Base-by-base conservation (phyloP, 2,329 filamentous ascomycete species). In the Cytospora paraplurivora region DNA sequence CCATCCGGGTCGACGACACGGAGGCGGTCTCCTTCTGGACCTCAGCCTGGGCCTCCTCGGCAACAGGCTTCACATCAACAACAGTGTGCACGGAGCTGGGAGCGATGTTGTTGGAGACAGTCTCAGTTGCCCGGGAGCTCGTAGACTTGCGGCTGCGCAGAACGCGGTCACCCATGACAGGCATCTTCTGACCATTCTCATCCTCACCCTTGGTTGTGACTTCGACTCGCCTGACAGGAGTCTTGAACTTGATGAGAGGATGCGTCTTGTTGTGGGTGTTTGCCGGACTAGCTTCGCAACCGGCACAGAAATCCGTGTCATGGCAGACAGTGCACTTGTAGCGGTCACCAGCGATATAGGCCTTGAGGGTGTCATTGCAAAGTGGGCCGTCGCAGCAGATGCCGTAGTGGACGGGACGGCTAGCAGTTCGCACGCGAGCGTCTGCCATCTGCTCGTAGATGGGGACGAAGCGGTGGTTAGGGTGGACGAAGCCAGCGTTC, bases 281-380 rank as follows among this genome's bases (percentile, higher is more conserved):
- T 68, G 82, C 82, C 8, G 95, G 95, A 71, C 88, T 88, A 56
- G 94, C 92, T 79, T 99, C 96, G 78, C 95, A 99, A 73, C 86
- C 90, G 73, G 91, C 92, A 75, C 95, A 99, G 80, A 97, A 97
- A 77, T 99, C 95, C 38, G 89, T 89, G 75, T 99, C 93, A 72
- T 96, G 84, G 81, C 95, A 99, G 62, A 99, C 89, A 59, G 94
- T 92, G 74, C 95, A 99, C 86, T 99, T 99, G 85, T 95, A 99
- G 68, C 95, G 91, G 66, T 90, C 85, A 58, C 95, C 96, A 60
- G 84, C 83, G 71, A 99, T 97, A 78, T 93, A 97, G 35, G 80
- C 85, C 74, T 69, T 76, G 69, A 71, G 82, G 70, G 76, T 80
- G 71, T 79, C 78, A 65, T 84, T 84, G 84, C 95, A 99, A 51